A percentile compares a stretch with the other conserved stretches of the same genome.
These are phyloP conservation scores for Cicer arietinum DNA, from an alignment of 306 rosid genomes.

Conservation along the genomic window DNA sequence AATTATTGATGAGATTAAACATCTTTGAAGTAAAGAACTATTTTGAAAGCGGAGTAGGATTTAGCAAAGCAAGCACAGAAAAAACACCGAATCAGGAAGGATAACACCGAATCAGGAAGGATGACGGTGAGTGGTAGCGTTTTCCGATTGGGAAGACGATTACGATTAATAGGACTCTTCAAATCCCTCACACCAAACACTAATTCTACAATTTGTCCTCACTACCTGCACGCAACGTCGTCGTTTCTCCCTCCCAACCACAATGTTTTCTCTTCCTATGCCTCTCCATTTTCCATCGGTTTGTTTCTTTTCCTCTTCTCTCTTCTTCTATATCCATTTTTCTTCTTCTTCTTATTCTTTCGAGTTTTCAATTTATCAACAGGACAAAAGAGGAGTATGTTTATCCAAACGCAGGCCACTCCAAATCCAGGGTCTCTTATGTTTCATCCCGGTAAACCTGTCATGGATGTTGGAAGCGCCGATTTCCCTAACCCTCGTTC, in stretches of 20 bases:
- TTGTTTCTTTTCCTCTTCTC: slow-evolving; percentile 19
- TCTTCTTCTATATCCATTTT: slow-evolving; percentile 9
- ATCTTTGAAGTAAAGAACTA: too few species aligned
- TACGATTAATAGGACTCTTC: background rate
- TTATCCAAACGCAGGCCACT: slow-evolving; percentile 49
- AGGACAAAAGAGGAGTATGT: slow-evolving; percentile 49
- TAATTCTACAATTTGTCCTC: slow-evolving; percentile 1
- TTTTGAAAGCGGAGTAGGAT: background rate
- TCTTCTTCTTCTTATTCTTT: background rate
- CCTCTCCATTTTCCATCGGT: slow-evolving; percentile 36
- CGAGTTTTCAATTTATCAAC: background rate
- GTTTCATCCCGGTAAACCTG: slow-evolving; percentile 48
- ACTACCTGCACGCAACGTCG: slow-evolving; percentile 44
- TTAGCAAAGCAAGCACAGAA: background rate
- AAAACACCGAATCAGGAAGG: background rate
- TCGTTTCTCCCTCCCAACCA: slow-evolving; percentile 40
- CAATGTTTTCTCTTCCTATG: slow-evolving; percentile 36
- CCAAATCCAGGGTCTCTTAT: slow-evolving; percentile 49
- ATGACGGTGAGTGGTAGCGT: slow-evolving; percentile 45
- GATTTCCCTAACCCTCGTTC: slow-evolving; percentile 91
- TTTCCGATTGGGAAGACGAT: slow-evolving; percentile 48
- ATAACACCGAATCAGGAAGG: background rate
- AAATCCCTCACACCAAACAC: background rate
- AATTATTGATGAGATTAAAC: too few species aligned
- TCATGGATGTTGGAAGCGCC: slow-evolving; percentile 95